phyloP scores from a whole-genome alignment of 495 filamentous ascomycete genomes.

The Talaromyces thailandensis region DNA sequence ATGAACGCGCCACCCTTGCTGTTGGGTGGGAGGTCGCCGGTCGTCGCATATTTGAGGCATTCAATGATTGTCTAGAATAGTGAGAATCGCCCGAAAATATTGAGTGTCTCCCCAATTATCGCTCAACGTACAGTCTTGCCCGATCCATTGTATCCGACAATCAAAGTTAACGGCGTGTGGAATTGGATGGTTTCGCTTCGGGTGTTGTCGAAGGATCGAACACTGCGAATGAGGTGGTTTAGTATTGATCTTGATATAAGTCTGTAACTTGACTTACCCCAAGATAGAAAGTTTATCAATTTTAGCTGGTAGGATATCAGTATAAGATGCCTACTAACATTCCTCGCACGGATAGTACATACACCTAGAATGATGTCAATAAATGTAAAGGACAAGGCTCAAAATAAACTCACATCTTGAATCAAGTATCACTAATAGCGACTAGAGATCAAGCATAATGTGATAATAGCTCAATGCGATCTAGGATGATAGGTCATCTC shows the following conservation, averaged over 20 bases:
- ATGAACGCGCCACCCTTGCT: conserved; percentile 93
- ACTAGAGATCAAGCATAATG: not conserved
- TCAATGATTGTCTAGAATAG: conserved; percentile 79
- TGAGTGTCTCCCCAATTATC: not conserved
- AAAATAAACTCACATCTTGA: conserved; percentile 17
- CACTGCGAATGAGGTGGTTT: conserved; percentile 32
- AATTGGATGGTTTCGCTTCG: conserved; percentile 79
- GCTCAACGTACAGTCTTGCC: conserved; percentile 69
- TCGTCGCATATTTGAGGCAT: conserved; percentile 97
- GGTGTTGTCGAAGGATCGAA: conserved; percentile 84
- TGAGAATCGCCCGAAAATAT: not conserved
- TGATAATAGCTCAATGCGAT: not conserved
- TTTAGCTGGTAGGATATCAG: conserved; percentile 38
- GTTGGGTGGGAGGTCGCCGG: conserved; percentile 87
- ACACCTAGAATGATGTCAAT: conserved; percentile 21
- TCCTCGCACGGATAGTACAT: conserved; percentile 10
- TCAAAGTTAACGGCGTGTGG: conserved; percentile 81
- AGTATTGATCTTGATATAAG: not conserved
- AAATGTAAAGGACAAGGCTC: conserved; percentile 4
- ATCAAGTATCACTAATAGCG: not conserved
- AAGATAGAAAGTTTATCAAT: conserved; percentile 84
- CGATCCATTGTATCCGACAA: conserved; percentile 94
- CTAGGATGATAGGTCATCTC: not conserved
- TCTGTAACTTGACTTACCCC: conserved; percentile 42
- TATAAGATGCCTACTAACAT: not conserved